Conservation (phyloP, 495 filamentous ascomycete genomes). For the Lindgomyces ingoldianus region DNA sequence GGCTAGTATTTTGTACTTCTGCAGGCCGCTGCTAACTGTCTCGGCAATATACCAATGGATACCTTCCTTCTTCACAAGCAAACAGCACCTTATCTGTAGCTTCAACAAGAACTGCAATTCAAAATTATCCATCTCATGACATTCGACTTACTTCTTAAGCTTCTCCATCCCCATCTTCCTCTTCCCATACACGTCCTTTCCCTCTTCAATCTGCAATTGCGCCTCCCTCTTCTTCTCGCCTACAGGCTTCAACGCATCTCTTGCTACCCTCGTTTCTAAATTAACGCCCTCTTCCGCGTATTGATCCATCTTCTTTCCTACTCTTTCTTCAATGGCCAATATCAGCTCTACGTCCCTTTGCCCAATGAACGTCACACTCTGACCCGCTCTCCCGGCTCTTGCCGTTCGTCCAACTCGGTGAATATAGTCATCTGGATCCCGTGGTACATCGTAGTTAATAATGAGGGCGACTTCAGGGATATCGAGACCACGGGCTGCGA, state of each 20-base stretch:
- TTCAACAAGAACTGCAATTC: too few species aligned
- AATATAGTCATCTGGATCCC: constrained; percentile 96
- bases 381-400: constrained; percentile 79
- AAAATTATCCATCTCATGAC: not conserved
- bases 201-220: constrained; percentile 84
- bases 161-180: constrained; percentile 64
- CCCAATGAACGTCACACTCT: constrained; percentile 84
- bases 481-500: constrained; percentile 93
- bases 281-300: constrained; percentile 89
- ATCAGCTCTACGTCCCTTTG: constrained; percentile 88
- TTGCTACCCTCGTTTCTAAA: constrained; percentile 79
- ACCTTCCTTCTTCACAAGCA: not conserved
- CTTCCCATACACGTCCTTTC: constrained; percentile 79
- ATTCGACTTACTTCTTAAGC: not conserved
- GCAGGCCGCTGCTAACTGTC: too few species aligned
- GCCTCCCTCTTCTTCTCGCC: constrained; percentile 91
- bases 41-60: too few species aligned
- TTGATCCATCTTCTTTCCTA: constrained; percentile 75
- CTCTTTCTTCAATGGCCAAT: constrained; percentile 80
- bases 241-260: constrained; percentile 82
- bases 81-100: not conserved
- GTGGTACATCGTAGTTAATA: constrained; percentile 91
- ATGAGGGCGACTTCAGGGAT: constrained; percentile 90
- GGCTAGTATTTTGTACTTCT: too few species aligned
- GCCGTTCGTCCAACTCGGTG: constrained; percentile 95